Conservation (phyloP, 192 early-diverging fungal species). For the Podila verticillata region DNA sequence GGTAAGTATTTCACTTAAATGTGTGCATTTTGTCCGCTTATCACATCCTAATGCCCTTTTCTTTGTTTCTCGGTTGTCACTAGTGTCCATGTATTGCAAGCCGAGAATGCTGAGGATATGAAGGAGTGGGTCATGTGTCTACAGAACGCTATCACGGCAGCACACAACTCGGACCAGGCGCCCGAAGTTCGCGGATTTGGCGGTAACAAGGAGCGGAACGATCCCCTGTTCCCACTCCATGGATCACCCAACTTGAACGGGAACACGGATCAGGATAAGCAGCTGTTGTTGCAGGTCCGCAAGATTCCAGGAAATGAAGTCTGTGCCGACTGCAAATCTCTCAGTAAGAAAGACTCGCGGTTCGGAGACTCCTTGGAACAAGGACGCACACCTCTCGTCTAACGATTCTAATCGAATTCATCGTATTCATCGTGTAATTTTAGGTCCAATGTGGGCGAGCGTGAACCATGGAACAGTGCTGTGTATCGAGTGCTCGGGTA, state of each 20-base stretch:
- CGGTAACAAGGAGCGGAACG: slow-evolving; percentile 15
- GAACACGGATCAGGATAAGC: slow-evolving; percentile 54
- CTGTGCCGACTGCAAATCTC: slow-evolving; percentile 64
- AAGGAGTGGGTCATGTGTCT: slow-evolving; percentile 80
- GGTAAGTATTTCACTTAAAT: slow-evolving; percentile 38
- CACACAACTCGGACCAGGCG: slow-evolving; percentile 61
- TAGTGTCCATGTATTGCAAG: slow-evolving; percentile 79
- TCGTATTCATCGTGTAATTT: neutral
- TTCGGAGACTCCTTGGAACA: neutral
- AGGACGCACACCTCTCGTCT: neutral
- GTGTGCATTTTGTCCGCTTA: neutral
- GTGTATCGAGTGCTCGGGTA: slow-evolving; percentile 92
- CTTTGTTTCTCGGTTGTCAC: neutral
- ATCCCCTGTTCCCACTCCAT: slow-evolving; percentile 32
- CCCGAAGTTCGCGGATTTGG: slow-evolving; percentile 50
- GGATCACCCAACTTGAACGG: slow-evolving; percentile 48
- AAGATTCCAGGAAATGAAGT: slow-evolving; percentile 62
- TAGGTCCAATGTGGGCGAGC: slow-evolving; percentile 86
- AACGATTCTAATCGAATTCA: neutral
- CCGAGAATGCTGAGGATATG: slow-evolving; percentile 75
- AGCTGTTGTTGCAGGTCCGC: slow-evolving; percentile 50
- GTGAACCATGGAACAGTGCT: slow-evolving; percentile 83
- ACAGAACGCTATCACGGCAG: slow-evolving; percentile 64
- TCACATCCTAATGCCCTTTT: neutral
- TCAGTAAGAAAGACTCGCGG: slow-evolving; percentile 38